Evolutionary conservation across 345 rosid genomes (phyloP).

Genomic region (Moricandia moricandioides): DNA sequence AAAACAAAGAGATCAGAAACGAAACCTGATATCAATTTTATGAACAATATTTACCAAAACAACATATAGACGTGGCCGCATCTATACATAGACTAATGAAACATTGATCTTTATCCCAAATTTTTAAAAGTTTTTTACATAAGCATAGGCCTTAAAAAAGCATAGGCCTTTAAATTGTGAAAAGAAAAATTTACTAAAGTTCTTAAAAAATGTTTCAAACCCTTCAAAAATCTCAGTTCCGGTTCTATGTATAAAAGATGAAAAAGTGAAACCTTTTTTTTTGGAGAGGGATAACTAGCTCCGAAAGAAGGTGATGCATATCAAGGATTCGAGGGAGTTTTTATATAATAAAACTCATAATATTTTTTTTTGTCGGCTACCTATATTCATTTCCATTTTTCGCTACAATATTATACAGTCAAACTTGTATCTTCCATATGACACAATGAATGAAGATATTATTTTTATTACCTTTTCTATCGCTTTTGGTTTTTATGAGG

Average conservation of each 20-base stretch:
- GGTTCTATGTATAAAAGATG: not conserved
- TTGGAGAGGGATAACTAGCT: not conserved
- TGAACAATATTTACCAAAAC: not conserved
- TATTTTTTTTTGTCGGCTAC: not conserved
- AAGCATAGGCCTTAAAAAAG: no score
- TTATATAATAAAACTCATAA: slow-evolving; percentile 6
- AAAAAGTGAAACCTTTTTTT: not conserved
- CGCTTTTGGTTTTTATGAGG: not conserved
- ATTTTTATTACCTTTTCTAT: not conserved
- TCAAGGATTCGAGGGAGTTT: not conserved
- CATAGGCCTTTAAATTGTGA: no score
- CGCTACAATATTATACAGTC: slow-evolving; percentile 11
- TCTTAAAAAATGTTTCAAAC: no score
- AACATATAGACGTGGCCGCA: not conserved
- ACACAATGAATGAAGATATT: not conserved
- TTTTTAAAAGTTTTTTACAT: no score
- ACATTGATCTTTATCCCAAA: no score
- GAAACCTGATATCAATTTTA: not conserved
- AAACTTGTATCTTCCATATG: slow-evolving; percentile 8
- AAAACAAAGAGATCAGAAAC: not conserved
- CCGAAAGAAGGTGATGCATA: not conserved
- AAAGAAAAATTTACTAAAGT: no score
- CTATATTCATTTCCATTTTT: not conserved
- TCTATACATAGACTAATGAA: no score
- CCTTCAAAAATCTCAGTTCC: no score